phyloP scores from a whole-genome alignment of 495 filamentous ascomycete genomes.

The Staphylotrichum tortipilum region DNA sequence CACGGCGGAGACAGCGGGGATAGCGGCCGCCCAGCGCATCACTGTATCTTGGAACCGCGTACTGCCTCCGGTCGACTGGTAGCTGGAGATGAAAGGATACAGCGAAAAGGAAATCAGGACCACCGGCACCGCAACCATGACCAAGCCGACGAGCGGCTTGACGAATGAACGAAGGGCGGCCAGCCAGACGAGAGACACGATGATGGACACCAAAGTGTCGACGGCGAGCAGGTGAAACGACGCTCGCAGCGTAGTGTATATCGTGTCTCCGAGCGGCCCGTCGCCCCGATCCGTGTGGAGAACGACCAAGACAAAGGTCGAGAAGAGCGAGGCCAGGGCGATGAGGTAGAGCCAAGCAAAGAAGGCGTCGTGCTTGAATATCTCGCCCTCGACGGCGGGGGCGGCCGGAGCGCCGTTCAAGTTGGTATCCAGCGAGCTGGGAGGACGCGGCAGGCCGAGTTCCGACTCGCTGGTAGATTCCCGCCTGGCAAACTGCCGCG shows the following conservation, averaged over 20 bases:
- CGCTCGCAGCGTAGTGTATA: constrained; percentile 78
- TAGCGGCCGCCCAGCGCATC: constrained; percentile 78
- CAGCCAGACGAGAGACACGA: constrained; percentile 86
- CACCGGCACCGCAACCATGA: constrained; percentile 75
- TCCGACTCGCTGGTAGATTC: constrained; percentile 22
- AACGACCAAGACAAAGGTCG: constrained; percentile 78
- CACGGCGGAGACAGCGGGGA: constrained; percentile 64
- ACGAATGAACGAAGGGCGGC: constrained; percentile 79
- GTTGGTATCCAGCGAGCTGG: constrained; percentile 17
- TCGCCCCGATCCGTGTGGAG: constrained; percentile 67
- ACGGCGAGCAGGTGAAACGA: constrained; percentile 84
- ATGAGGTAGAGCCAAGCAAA: constrained; percentile 91
- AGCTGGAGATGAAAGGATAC: constrained; percentile 87
- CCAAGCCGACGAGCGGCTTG: constrained; percentile 64
- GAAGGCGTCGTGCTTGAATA: constrained; percentile 67
- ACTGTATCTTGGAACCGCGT: constrained; percentile 69
- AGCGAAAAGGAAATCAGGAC: constrained; percentile 80
- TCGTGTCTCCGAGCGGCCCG: constrained; percentile 61
- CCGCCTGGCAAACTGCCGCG: constrained; percentile 17
- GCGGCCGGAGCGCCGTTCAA: constrained; percentile 11
- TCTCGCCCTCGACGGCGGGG: constrained; percentile 33
- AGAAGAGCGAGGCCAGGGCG: constrained; percentile 68
- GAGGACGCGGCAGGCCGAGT: constrained; percentile 16
- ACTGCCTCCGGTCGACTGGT: constrained; percentile 61
- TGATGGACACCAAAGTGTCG: constrained; percentile 81